Base-by-base conservation (phyloP, 2,329 filamentous ascomycete genomes). In the Alternaria solani region DNA sequence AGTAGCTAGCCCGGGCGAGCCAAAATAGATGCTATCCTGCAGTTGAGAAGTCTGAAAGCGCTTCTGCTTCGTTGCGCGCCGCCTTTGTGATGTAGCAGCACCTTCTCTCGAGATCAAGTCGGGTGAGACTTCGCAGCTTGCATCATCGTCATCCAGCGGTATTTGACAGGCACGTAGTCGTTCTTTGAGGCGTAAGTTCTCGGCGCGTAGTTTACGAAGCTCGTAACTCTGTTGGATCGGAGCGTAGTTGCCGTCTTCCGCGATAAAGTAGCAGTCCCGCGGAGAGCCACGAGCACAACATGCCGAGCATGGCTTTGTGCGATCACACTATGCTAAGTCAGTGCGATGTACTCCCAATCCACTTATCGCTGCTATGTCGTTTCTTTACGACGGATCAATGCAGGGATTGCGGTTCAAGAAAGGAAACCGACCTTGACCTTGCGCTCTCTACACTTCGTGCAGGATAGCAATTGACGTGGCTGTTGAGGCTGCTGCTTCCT, bases 1-100 rank as follows among this genome's bases (percentile, higher is more conserved):
- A 61, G 76, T 84, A 12, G 80, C 81, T 42, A 84, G 74, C 6
- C 80, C 80, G n/a, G 83, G 82, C 43, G 79, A 81, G 7, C 82
- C 82, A 68, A 84, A 84, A 67, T 84, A 85, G 5, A 83, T 75
- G 56, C 80, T 83, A 57, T 83, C 80, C 34, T 78, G 70, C 61
- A 77, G 75, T 57, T 81, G 79, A 23, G 74, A 74, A 25, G 77
- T 66, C 53, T 75, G 75, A 55, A 82, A 82, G 4, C 78, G 75
- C 49, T 69, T 73, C 57, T 81, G 79, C 54, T 65, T 71, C 7
- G 59, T 57, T 7, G 58, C 52, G 36, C 72, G 67, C 30, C 66
- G 65, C 64, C 66, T 75, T n/a, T 69, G 63, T 9, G 67, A 65
- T 44, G 70, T 53, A 16, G 56, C 41, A 52, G 56, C 55, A 48